Base-by-base conservation (phyloP, 2,329 filamentous ascomycete genomes). In the Colletotrichum sojae region DNA sequence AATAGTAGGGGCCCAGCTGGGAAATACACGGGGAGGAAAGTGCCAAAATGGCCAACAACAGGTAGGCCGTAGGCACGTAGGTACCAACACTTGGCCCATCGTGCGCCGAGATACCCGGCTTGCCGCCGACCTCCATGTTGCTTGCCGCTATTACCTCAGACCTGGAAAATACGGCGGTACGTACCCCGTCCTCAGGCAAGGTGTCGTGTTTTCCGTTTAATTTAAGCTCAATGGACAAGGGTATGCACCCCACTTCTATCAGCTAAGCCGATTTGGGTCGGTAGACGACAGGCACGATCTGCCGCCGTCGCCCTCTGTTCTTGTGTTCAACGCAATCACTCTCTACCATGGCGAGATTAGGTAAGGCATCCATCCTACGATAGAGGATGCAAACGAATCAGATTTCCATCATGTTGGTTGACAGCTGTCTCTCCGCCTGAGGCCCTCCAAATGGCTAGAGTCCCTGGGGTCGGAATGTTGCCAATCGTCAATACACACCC, bases 141-240 rank as follows among this genome's bases (percentile, higher is more conserved):
- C 54, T 27, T 64, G 39, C 31, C 36, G 31, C 3, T 36, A 6
- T 5, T 31, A 31, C 27, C 27, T 31, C 9, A 22, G 27, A 36
- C 31, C 22, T 25, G 22, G 4, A 25, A 25, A 25, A 5, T 36
- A 36, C 31, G 31, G 3, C 9, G 8, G 9, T 31, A 36, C 3
- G 31, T 36, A 10, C 31, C 31, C 10, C 31, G 31, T 36, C 6
- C 31, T 10, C 9, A 10, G 31, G 31, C 31, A 36, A 36, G 20
- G 53, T 57, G 20, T 60, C 43, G 51, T 43, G 61, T 31, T 58
- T 36, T 65, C 40, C 55, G 9, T 56, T 63, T 63, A 63, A 67
- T 61, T 61, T 63, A 60, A 52, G 57, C 57, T 52, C 46, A 52
- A 13, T 6, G 31, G 46, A 59, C 57, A 60, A 25, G 57, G 57